phyloP scores from a whole-genome alignment of 2,329 filamentous ascomycete genomes.

The Cladophialophora psammophila region DNA sequence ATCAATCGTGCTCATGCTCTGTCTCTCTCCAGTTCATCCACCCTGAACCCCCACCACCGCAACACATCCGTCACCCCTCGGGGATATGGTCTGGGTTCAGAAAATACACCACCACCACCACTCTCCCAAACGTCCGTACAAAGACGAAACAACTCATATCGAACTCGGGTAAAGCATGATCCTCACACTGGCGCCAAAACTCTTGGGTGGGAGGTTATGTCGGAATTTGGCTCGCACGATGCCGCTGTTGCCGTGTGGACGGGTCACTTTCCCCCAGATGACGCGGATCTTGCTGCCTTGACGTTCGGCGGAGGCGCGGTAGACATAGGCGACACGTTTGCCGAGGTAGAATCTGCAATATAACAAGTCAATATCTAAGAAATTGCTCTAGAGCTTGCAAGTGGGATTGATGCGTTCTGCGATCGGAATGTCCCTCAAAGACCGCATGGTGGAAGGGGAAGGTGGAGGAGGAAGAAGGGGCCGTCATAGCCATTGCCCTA shows the following conservation, averaged over 20 bases:
- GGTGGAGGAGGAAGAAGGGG: not conserved
- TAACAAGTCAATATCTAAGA: constrained; percentile 20
- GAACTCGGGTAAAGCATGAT: constrained; percentile 98
- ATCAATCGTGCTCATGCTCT: not conserved
- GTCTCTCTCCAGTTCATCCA: not conserved
- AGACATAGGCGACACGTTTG: constrained; percentile 99
- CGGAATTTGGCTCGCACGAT: constrained; percentile 98
- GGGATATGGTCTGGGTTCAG: not conserved
- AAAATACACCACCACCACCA: not conserved
- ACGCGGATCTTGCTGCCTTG: constrained; percentile 98
- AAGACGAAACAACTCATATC: constrained; percentile 65
- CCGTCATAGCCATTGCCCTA: not conserved
- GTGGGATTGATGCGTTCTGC: not conserved
- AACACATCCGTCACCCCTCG: not conserved
- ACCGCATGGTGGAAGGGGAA: not conserved
- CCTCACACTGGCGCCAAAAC: constrained; percentile 94
- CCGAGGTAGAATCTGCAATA: constrained; percentile 82
- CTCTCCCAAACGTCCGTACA: not conserved
- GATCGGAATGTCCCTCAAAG: not conserved
- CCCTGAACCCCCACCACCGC: not conserved
- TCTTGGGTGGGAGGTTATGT: constrained; percentile 93
- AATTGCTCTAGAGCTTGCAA: not conserved
- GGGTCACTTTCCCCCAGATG: constrained; percentile 98
- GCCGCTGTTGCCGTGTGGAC: constrained; percentile 96
- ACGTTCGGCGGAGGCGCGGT: constrained; percentile 92